These are phyloP conservation scores for Lachnellula cervina DNA, from an alignment of 2,329 filamentous ascomycete species.

Conservation along the genomic window DNA sequence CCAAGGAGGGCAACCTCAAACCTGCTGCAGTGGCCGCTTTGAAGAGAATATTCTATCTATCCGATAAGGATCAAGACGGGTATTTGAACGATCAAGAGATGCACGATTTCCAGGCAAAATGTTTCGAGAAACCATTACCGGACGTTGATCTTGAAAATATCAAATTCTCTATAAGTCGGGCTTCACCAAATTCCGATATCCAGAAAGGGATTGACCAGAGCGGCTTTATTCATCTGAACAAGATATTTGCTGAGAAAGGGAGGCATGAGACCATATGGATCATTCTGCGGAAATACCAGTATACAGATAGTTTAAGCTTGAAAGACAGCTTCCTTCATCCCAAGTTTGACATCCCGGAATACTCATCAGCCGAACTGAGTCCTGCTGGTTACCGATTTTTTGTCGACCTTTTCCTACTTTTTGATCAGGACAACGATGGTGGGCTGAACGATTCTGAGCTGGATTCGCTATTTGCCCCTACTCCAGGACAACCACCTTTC, in stretches of 20 bases:
- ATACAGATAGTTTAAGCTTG: constrained; percentile 89
- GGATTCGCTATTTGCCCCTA: constrained; percentile 82
- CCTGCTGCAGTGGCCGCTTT: constrained; percentile 82
- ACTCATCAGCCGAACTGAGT: constrained; percentile 87
- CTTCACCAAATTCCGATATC: constrained; percentile 56
- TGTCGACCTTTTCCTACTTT: constrained; percentile 89
- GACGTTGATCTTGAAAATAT: constrained; percentile 83
- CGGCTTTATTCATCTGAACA: constrained; percentile 88
- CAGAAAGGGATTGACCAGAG: constrained; percentile 72
- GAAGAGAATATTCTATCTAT: constrained; percentile 88
- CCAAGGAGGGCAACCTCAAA: constrained; percentile 85
- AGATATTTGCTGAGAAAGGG: constrained; percentile 94
- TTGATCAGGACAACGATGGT: constrained; percentile 96
- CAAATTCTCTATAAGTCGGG: constrained; percentile 76
- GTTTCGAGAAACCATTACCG: constrained; percentile 82
- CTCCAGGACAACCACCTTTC: constrained; percentile 78
- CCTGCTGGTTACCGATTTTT: constrained; percentile 96
- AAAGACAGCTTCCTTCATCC: constrained; percentile 89
- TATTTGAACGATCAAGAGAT: constrained; percentile 88
- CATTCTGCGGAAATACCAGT: constrained; percentile 89
- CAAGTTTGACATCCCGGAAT: constrained; percentile 89
- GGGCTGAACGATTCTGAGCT: constrained; percentile 85
- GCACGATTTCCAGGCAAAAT: constrained; percentile 82
- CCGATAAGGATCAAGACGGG: constrained; percentile 93
- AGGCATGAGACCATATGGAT: constrained; percentile 98